A percentile compares a stretch with the other conserved stretches of the same genome.
Conservation (phyloP, 2,329 filamentous ascomycete genomes). For the Aspergillus sp. region DNA sequence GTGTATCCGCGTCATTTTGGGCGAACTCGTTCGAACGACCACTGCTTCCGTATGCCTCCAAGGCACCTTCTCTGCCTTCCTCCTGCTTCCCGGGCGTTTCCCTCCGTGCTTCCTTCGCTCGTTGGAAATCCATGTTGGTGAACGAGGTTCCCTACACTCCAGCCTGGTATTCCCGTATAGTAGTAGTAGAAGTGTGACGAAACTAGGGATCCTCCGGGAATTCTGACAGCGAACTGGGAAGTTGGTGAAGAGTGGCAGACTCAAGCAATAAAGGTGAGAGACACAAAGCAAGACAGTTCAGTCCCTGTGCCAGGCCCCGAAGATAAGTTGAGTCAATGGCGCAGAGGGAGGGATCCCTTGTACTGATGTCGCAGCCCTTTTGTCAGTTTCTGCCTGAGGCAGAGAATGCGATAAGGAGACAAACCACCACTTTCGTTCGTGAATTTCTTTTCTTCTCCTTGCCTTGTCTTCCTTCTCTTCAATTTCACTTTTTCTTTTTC, state of each 20-base stretch:
- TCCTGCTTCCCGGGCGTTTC: conserved; percentile 28
- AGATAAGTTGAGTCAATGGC: background rate
- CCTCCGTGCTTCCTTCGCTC: conserved; percentile 33
- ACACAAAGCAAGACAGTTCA: background rate
- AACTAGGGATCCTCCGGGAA: background rate
- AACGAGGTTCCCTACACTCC: no score
- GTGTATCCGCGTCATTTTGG: conserved; percentile 28
- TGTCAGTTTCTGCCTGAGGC: conserved; percentile 15
- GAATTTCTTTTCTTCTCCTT: background rate
- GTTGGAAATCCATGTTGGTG: conserved; percentile 33
- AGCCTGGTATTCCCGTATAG: background rate
- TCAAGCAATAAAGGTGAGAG: background rate
- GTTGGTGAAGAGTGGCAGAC: background rate
- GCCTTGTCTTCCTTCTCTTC: background rate
- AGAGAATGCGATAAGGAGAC: background rate
- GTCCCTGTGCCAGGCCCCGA: background rate
- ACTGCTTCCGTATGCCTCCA: conserved; percentile 28
- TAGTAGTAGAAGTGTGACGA: background rate
- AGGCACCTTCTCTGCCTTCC: conserved; percentile 28
- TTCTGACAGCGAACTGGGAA: background rate
- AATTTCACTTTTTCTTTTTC: background rate
- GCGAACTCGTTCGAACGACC: conserved; percentile 29
- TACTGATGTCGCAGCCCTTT: conserved; percentile 8
- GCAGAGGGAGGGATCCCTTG: background rate
- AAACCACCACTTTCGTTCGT: background rate